Evolutionary conservation across 2,329 filamentous ascomycete species (phyloP).

Genomic region (Exserohilum turcica): DNA sequence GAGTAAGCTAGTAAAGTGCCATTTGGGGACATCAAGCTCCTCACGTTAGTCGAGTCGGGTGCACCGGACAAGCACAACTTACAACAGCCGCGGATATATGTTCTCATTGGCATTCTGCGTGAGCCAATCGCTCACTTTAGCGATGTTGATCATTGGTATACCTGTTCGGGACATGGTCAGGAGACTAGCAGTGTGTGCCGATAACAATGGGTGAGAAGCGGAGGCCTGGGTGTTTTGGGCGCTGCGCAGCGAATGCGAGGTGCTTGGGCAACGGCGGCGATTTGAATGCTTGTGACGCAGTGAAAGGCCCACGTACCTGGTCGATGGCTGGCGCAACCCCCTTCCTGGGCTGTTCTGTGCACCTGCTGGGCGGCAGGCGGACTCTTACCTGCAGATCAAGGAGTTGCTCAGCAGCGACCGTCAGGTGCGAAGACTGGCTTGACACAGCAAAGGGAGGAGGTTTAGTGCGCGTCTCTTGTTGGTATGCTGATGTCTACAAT

Average conservation of each 20-base stretch:
- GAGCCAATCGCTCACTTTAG: conserved; percentile 52
- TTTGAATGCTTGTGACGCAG: conserved; percentile 4
- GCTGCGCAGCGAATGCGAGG: not conserved
- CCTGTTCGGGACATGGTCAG: conserved; percentile 22
- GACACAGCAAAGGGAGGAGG: not conserved
- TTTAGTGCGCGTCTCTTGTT: conserved; percentile 6
- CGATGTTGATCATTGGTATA: conserved; percentile 51
- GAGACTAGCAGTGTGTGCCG: conserved; percentile 1
- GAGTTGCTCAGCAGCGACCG: not conserved
- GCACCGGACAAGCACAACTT: conserved; percentile 20
- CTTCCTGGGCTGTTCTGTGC: conserved; percentile 13
- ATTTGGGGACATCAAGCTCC: conserved; percentile 57
- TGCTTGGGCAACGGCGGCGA: not conserved
- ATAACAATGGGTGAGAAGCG: not conserved
- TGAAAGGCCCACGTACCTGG: conserved; percentile 20
- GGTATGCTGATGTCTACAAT: conserved; percentile 22
- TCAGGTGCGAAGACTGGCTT: conserved; percentile 4
- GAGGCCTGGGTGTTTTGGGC: not conserved
- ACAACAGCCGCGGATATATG: conserved; percentile 53
- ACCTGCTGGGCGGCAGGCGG: conserved; percentile 8
- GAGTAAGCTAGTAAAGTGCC: conserved; percentile 58
- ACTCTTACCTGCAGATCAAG: conserved; percentile 4
- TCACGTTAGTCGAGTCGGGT: conserved; percentile 12
- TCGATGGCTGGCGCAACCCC: conserved; percentile 14
- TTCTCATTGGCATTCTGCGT: conserved; percentile 52